Evolutionary conservation across 108 stramenopile genomes (phyloP), one percentile per base, ranked within the genome.

Genomic region (Aurantiochytrium sp.): DNA sequence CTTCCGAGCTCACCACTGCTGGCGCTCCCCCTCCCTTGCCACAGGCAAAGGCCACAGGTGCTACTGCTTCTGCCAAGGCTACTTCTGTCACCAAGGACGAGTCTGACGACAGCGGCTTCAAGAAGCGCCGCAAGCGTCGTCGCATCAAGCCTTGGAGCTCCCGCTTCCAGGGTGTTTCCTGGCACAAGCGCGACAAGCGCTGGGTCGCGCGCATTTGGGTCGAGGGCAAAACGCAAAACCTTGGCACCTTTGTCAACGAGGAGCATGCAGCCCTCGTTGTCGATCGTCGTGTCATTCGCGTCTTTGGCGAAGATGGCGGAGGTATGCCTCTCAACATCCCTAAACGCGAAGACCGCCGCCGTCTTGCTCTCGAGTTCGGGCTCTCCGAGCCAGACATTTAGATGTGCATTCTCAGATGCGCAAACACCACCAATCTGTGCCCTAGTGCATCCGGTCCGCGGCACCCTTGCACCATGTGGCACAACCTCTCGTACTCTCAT

Each of bases 141-240:
- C 45, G 51, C 23, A 53, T 53, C 49, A 53, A 47, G 28, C 45
- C 49, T 6, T 83, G 76, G 49, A 83, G 76, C 76, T 83, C 76
- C 76, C 19, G 51, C 3, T 83, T 4, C 51, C 45, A 83, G 51
- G 76, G 76, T 35, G 76, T 83, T 45, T 53, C 76, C 0, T 83
- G 76, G 76, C 76, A 83, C 51, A 83, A 83, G 51, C 76, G 76
- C 45, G 76, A 83, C 51, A 47, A 53, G 4, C 45, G 51, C 25
- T 83, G 76, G 76, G 51, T 83, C 51, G 76, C 76, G 49, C 76
- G 76, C 45, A 53, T 83, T 23, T 83, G 76, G 76, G 76, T 83
- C 51, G 49, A 53, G n/a, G 76, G 49, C 28, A 47, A 53, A 16
- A 53, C 51, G 23, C 76, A 83, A 23, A 53, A 83, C 23, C 76